These are phyloP conservation scores for Amphirosellinia nigrospora DNA, from an alignment of 495 filamentous ascomycete species.

Conservation along the genomic window DNA sequence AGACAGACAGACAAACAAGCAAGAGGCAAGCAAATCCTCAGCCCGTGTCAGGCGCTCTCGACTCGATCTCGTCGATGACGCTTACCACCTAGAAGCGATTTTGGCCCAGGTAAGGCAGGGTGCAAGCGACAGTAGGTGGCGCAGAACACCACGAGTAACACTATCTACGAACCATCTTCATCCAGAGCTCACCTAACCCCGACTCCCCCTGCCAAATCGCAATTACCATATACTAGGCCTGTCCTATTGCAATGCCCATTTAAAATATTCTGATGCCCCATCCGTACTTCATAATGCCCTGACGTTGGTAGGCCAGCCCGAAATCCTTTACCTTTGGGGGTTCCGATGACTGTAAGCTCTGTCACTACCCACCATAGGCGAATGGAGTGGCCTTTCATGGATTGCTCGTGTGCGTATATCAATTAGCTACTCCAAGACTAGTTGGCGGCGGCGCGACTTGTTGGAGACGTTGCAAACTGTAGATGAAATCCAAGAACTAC, in stretches of 20 bases:
- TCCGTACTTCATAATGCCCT: neutral
- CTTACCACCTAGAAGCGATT: neutral
- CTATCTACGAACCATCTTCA: slow-evolving; percentile 25
- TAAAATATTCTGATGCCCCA: neutral
- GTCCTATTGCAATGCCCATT: slow-evolving; percentile 10
- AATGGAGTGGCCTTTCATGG: neutral
- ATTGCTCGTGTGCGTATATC: slow-evolving; percentile 8
- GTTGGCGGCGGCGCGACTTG: neutral
- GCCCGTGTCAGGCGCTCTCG: neutral
- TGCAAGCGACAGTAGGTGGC: slow-evolving; percentile 16
- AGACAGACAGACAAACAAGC: neutral
- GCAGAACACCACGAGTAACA: slow-evolving; percentile 19
- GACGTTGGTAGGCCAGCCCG: neutral
- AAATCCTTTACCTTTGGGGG: slow-evolving; percentile 20
- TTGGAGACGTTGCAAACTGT: slow-evolving; percentile 9
- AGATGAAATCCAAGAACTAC: slow-evolving; percentile 9
- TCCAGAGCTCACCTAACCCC: neutral
- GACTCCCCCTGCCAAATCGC: neutral
- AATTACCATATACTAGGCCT: slow-evolving; percentile 9
- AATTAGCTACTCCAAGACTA: slow-evolving; percentile 11
- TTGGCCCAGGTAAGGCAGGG: slow-evolving; percentile 9
- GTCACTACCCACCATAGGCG: neutral
- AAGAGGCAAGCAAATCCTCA: slow-evolving; percentile 8
- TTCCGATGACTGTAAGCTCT: slow-evolving; percentile 3
- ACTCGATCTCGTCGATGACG: slow-evolving; percentile 7